Conservation (phyloP, 78 protist species). For the Chrysochromulina parva region DNA sequence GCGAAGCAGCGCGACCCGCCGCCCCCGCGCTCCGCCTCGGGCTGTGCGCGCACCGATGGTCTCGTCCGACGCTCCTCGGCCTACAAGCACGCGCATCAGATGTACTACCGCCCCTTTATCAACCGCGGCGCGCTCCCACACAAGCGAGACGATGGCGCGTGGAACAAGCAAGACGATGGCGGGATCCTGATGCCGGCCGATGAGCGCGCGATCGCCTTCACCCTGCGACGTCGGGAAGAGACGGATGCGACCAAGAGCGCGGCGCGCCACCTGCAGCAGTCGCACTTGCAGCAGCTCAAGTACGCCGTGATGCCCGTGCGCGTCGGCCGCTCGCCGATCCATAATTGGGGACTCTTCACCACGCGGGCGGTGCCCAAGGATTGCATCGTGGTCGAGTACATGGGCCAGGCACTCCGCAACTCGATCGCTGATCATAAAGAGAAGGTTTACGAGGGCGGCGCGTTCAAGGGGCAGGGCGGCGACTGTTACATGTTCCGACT, state of each 20-base stretch:
- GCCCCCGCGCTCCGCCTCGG: not conserved
- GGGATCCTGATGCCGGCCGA: not conserved
- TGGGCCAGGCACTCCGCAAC: not conserved
- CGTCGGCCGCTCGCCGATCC: slow-evolving; percentile 29
- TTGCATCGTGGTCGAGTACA: slow-evolving; percentile 21
- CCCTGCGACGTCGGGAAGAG: not conserved
- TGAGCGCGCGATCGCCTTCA: not conserved
- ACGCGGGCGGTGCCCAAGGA: slow-evolving; percentile 53
- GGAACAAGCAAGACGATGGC: no score
- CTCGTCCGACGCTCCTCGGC: not conserved
- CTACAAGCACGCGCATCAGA: not conserved
- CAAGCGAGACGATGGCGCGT: no score
- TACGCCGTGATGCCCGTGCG: not conserved
- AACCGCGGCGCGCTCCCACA: not conserved
- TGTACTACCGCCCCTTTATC: not conserved
- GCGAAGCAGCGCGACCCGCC: not conserved
- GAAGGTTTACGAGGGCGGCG: not conserved
- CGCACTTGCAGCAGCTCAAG: not conserved
- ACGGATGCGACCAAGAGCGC: no score
- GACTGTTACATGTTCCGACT: slow-evolving; percentile 88
- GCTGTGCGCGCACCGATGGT: not conserved
- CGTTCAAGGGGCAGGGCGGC: not conserved
- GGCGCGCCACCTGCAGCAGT: no score
- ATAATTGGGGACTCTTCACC: slow-evolving; percentile 58
- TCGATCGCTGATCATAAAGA: not conserved